Percentiles rank a stretch among this genome's conserved stretches.
Conservation (phyloP, 1,284 basidiomycete genomes). For the Ceratorhiza oryzae-sativae region DNA sequence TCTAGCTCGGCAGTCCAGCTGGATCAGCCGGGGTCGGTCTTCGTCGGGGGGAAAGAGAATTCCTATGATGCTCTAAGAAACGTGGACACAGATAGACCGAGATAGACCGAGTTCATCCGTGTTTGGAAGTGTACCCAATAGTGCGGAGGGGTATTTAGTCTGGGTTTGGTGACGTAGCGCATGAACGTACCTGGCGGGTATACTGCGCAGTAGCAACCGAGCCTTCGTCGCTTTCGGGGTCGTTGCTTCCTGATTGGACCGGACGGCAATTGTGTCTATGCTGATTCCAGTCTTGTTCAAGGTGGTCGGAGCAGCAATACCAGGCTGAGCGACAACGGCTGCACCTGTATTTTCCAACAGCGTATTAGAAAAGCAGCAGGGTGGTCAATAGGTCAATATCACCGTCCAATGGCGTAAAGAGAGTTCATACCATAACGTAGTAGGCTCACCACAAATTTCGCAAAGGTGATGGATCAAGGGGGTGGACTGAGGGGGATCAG, state of each 20-base stretch:
- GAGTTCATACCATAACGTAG: slow-evolving; percentile 24
- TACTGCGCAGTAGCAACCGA: slow-evolving; percentile 35
- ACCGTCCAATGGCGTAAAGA: slow-evolving; percentile 16
- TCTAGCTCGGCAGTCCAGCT: slow-evolving; percentile 36
- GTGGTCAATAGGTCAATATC: slow-evolving; percentile 26
- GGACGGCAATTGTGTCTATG: slow-evolving; percentile 22
- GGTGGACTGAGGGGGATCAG: slow-evolving; percentile 31
- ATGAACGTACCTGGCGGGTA: slow-evolving; percentile 34
- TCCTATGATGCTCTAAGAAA: slow-evolving; percentile 28
- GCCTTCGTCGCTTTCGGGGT: slow-evolving; percentile 16
- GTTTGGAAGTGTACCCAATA: no score
- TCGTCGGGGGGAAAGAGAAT: slow-evolving; percentile 33
- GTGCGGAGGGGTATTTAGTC: background rate
- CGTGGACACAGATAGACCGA: no score
- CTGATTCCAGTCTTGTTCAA: slow-evolving; percentile 28
- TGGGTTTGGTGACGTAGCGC: background rate
- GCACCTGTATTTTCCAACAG: slow-evolving; percentile 33
- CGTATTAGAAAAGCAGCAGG: slow-evolving; percentile 30
- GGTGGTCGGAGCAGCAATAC: slow-evolving; percentile 32
- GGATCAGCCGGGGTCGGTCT: slow-evolving; percentile 34
- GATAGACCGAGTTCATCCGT: no score
- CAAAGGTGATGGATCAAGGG: slow-evolving; percentile 38
- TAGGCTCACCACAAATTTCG: slow-evolving; percentile 38
- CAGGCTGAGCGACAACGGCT: slow-evolving; percentile 31
- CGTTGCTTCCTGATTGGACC: background rate